Base-by-base conservation (phyloP, 148 eudicot genomes). In the Fagopyrum esculentum region DNA sequence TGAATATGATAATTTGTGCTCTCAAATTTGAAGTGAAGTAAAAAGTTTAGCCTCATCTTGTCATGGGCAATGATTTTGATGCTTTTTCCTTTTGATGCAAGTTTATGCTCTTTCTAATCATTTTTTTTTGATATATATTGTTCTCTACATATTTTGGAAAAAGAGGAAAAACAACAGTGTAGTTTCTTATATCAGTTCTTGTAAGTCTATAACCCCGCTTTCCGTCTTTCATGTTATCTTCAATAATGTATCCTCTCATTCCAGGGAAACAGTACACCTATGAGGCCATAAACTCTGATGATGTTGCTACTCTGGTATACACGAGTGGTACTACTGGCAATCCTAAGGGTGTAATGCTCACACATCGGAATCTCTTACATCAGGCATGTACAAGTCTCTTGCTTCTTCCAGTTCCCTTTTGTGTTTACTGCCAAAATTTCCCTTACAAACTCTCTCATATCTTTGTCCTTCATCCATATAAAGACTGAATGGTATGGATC, bases 241-340 rank as follows among this genome's bases (percentile, higher is more conserved):
- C 3, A 7, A 76, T 61, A 10, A 40, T 26, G 30, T 16, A 19
- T 71, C 74, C 55, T 49, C 22, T 71, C 6, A 74, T 82, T 82
- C 77, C 88, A 95, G 98, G 93, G 78, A 77, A 86, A 52, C 80
- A 80, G 40, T 89, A 83, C 81, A 59, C 52, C 13, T 92, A 86
- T 83, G 89, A 91, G 82, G 83, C 96, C 76, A 92, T 95, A 77
- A 85, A 77, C 83, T 85, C 96, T 69, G 86, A 89, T 79, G 96
- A 91, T 77, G 76, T 87, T 66, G 98, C 98, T 69, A 87, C 98
- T 11, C 86, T 95, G 76, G 79, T 95, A 74, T 95, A 95, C 77
- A 95, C 98, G 74, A 95, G 98, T 84, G 98, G 98, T 51, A 95
- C 97, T 74, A 92, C 96, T 66, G 97, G 96, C 54, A 90, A 87